Evolutionary conservation across 83 land plant genomes (phyloP).

Genomic region (Isoetes engelmannii): DNA sequence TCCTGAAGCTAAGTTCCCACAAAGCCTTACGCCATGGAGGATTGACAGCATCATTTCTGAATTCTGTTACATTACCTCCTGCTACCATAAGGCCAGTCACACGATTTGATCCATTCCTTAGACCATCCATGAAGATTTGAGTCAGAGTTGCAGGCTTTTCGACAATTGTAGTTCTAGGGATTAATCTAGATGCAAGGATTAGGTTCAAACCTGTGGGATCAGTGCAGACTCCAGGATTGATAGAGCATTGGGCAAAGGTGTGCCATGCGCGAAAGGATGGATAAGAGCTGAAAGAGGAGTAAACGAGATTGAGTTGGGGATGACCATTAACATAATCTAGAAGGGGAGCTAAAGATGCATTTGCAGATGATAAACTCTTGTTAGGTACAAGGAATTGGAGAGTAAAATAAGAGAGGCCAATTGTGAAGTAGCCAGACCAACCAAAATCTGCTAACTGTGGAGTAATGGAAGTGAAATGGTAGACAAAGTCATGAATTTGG

Average conservation of each 20-base stretch:
- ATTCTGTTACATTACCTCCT: not conserved
- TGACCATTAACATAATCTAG: not conserved
- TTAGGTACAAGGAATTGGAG: conserved; percentile 4
- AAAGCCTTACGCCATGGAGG: conserved; percentile 18
- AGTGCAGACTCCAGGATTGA: conserved; percentile 9
- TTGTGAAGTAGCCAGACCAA: not conserved
- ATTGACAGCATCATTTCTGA: conserved; percentile 9
- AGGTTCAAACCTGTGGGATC: conserved; percentile 1
- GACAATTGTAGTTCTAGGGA: not conserved
- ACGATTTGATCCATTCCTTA: not conserved
- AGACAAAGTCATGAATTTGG: not conserved
- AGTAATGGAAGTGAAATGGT: not conserved
- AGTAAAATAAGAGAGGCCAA: not conserved
- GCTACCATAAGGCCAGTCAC: conserved; percentile 7
- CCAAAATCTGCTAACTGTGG: conserved; percentile 7
- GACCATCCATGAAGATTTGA: not conserved
- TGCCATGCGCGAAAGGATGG: conserved; percentile 3
- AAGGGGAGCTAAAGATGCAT: not conserved
- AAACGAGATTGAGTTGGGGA: not conserved
- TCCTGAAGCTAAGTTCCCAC: not conserved
- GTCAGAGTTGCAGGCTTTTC: not conserved
- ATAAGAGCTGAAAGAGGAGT: not conserved
- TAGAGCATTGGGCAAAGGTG: conserved; percentile 1
- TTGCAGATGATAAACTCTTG: not conserved
- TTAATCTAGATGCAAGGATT: not conserved